These are phyloP conservation scores for Zarea fungicola DNA, from an alignment of 2,329 filamentous ascomycete genomes.

Conservation along the genomic window DNA sequence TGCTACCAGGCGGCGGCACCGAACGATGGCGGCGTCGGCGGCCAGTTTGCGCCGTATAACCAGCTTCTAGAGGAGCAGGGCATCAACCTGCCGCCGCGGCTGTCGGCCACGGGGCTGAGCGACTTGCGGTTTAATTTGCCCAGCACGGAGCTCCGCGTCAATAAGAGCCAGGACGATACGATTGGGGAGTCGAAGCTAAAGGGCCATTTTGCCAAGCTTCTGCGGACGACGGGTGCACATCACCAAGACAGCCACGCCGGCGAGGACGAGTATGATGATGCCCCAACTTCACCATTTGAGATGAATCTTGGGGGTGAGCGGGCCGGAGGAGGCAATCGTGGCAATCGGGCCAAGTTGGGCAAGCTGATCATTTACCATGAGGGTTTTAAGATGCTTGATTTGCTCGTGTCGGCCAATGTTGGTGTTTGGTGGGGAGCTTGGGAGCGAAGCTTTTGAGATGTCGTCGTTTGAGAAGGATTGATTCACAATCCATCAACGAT, in stretches of 20 bases:
- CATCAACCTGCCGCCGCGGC: slow-evolving; percentile 23
- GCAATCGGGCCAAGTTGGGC: slow-evolving; percentile 84
- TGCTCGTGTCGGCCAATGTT: slow-evolving; percentile 86
- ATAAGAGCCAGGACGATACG: slow-evolving; percentile 28
- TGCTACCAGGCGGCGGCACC: slow-evolving; percentile 74
- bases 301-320: slow-evolving; percentile 73
- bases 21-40: no score
- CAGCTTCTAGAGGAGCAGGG: slow-evolving; percentile 36
- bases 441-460: slow-evolving; percentile 47
- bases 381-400: slow-evolving; percentile 90
- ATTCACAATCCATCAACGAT: background rate
- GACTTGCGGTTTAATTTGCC: slow-evolving; percentile 90
- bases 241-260: slow-evolving; percentile 37
- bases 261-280: background rate
- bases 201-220: slow-evolving; percentile 39
- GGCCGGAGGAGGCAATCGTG: slow-evolving; percentile 79
- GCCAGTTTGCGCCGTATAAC: slow-evolving; percentile 32
- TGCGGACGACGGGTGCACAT: slow-evolving; percentile 24
- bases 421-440: slow-evolving; percentile 91
- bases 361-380: slow-evolving; percentile 88
- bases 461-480: background rate
- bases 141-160: slow-evolving; percentile 42
- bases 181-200: slow-evolving; percentile 28
- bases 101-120: slow-evolving; percentile 53
- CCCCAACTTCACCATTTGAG: slow-evolving; percentile 48